phyloP scores from a whole-genome alignment of 306 rosid genomes.

The Cyamopsis tetragonoloba region DNA sequence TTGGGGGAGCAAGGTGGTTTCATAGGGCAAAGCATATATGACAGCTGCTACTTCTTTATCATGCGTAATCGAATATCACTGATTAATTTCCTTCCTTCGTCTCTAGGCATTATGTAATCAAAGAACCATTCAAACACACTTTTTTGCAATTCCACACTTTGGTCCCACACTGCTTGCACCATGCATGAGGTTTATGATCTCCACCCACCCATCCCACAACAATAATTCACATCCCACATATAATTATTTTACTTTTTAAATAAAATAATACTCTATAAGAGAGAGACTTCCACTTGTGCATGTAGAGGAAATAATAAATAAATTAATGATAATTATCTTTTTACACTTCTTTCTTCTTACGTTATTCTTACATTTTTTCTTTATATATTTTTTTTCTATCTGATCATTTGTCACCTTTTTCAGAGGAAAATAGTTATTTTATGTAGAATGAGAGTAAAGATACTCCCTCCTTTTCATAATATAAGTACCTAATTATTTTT shows the following conservation, averaged over 20 bases:
- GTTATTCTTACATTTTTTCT: not conserved
- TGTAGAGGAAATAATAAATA: too few species aligned
- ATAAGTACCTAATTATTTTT: too few species aligned
- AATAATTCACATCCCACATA: slow-evolving; percentile 24
- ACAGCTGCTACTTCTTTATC: slow-evolving; percentile 7
- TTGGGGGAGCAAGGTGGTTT: not conserved
- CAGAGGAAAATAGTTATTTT: too few species aligned
- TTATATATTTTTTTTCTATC: too few species aligned
- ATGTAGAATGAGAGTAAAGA: too few species aligned
- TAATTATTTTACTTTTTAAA: not conserved
- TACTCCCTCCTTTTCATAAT: too few species aligned
- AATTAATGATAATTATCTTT: too few species aligned
- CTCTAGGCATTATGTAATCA: slow-evolving; percentile 36
- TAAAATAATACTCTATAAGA: slow-evolving; percentile 32
- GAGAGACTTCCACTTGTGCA: slow-evolving; percentile 31
- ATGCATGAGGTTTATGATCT: slow-evolving; percentile 29
- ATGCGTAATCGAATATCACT: slow-evolving; percentile 26
- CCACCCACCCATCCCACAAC: slow-evolving; percentile 31
- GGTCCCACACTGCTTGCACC: slow-evolving; percentile 50
- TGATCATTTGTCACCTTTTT: too few species aligned
- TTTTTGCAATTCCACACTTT: slow-evolving; percentile 24
- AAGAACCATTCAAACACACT: slow-evolving; percentile 41
- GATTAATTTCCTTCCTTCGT: too few species aligned
- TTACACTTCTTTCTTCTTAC: too few species aligned
- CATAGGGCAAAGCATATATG: slow-evolving; percentile 12